Percentiles rank a stretch among this genome's conserved stretches.
phyloP scores from a whole-genome alignment of 2,329 filamentous ascomycete species.

The Neofusicoccum ribis region DNA sequence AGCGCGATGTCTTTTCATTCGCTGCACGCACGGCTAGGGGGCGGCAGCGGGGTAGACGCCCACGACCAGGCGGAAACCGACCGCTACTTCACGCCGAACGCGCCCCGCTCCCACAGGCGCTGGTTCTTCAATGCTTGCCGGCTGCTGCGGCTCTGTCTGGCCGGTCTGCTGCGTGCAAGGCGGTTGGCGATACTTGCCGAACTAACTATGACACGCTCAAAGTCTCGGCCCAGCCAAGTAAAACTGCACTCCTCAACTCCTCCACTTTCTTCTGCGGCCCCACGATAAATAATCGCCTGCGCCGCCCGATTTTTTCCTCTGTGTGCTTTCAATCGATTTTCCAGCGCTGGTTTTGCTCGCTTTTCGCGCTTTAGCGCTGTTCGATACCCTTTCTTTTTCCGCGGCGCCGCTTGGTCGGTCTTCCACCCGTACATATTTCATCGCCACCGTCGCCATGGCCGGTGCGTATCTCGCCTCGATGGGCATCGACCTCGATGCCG shows the following conservation, averaged over 20 bases:
- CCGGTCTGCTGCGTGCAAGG: background rate
- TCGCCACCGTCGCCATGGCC: slow-evolving; percentile 18
- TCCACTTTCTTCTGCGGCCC: background rate
- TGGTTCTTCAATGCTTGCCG: background rate
- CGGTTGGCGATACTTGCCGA: background rate
- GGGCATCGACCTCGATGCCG: slow-evolving; percentile 36
- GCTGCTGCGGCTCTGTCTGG: background rate
- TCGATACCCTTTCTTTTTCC: background rate
- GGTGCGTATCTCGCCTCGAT: slow-evolving; percentile 15
- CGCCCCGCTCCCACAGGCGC: background rate
- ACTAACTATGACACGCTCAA: background rate
- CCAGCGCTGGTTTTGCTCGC: background rate
- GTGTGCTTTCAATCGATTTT: background rate
- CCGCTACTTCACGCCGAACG: background rate
- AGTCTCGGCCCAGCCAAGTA: slow-evolving; percentile 6
- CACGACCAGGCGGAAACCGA: background rate
- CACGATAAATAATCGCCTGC: background rate
- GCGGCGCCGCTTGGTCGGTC: background rate
- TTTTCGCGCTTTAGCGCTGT: background rate
- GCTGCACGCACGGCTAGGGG: slow-evolving; percentile 5
- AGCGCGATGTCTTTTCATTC: slow-evolving; percentile 17
- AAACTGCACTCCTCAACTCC: slow-evolving; percentile 2
- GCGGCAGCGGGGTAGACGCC: background rate
- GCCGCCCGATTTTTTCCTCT: background rate
- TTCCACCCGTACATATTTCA: slow-evolving; percentile 2